Conservation (phyloP, 371 early-diverging fungal species). For the Mucor lusitanicus region DNA sequence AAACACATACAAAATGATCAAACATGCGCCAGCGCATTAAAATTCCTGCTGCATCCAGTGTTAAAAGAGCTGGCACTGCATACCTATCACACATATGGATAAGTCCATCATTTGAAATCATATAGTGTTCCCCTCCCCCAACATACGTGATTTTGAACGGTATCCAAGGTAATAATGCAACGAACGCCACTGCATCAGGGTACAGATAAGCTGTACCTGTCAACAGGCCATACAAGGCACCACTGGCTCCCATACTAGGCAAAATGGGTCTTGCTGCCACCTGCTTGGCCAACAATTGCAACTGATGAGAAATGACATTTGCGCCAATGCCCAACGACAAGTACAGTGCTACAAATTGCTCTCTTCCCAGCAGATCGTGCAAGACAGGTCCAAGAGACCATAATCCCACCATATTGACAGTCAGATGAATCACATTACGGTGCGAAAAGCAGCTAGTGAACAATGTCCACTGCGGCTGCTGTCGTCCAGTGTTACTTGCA, state of each 20-base stretch:
- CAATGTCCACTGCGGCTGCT: constrained; percentile 62
- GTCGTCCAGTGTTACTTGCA: no score
- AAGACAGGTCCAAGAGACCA: constrained; percentile 58
- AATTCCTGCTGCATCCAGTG: constrained; percentile 62
- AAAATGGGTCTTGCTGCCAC: constrained; percentile 36
- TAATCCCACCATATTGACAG: constrained; percentile 71
- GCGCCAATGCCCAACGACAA: constrained; percentile 63
- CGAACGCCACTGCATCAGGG: constrained; percentile 58
- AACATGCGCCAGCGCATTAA: constrained; percentile 58
- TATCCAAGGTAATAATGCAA: constrained; percentile 73
- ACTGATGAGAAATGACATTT: constrained; percentile 61
- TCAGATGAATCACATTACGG: constrained; percentile 60
- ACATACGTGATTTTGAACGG: constrained; percentile 60
- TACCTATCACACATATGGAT: constrained; percentile 12
- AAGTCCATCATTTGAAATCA: neutral
- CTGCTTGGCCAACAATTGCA: constrained; percentile 44
- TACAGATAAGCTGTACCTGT: constrained; percentile 54
- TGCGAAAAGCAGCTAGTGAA: constrained; percentile 70
- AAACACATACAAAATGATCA: constrained; percentile 59
- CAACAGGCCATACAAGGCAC: constrained; percentile 71
- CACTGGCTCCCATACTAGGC: constrained; percentile 75
- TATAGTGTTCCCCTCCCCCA: no score
- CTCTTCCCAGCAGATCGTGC: constrained; percentile 51
- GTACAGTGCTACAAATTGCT: constrained; percentile 80
- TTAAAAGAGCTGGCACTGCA: constrained; percentile 57